Evolutionary conservation across 78 protist species (phyloP).

Genomic region (Pigoraptor vietnamica): DNA sequence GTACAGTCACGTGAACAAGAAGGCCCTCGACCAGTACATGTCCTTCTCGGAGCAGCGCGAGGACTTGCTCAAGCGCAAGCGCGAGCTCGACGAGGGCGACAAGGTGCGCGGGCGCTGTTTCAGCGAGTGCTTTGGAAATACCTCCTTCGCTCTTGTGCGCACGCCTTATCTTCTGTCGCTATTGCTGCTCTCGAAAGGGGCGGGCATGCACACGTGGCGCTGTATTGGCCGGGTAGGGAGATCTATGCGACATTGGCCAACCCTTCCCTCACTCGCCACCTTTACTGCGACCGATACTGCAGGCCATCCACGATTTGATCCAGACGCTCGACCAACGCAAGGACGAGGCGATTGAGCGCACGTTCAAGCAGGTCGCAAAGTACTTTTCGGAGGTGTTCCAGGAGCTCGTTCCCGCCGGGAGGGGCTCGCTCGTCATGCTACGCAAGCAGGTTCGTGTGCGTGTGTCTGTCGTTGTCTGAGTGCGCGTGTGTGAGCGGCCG

Average conservation of each 20-base stretch:
- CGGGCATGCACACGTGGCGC: too few species aligned
- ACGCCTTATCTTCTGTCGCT: not conserved
- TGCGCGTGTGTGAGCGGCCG: not conserved
- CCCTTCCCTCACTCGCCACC: too few species aligned
- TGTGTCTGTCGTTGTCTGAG: not conserved
- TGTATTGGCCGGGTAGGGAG: too few species aligned
- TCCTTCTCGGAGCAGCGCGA: constrained; percentile 53
- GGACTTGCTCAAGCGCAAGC: constrained; percentile 34
- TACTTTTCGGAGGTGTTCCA: constrained; percentile 74
- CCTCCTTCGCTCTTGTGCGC: not conserved
- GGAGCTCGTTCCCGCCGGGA: constrained; percentile 84
- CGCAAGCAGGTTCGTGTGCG: not conserved
- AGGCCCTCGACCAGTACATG: constrained; percentile 92
- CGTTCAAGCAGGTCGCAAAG: constrained; percentile 75
- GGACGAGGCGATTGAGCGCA: constrained; percentile 87
- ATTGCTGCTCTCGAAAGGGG: too few species aligned
- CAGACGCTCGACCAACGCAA: constrained; percentile 76
- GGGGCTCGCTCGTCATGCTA: constrained; percentile 65
- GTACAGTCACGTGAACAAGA: constrained; percentile 88
- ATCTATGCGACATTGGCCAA: too few species aligned
- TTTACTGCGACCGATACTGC: not conserved
- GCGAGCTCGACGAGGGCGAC: constrained; percentile 53
- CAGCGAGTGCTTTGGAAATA: not conserved
- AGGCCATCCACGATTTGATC: constrained; percentile 70
- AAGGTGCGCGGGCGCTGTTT: constrained; percentile 9